Evolutionary conservation across 768 basidiomycete genomes (phyloP).

Genomic region (Leccinum rimulosum): DNA sequence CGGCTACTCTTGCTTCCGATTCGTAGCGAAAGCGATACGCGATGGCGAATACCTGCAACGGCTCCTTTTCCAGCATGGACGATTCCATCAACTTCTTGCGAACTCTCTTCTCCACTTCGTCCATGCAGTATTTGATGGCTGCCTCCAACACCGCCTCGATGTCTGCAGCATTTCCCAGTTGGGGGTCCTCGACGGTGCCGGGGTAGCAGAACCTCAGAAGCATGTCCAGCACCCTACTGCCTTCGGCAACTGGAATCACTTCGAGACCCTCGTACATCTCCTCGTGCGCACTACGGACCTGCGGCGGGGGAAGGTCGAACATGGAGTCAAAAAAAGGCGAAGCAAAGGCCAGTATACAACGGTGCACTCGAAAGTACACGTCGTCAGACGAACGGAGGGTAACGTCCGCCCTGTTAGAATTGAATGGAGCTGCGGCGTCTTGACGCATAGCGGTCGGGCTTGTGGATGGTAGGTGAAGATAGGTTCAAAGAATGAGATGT

Average conservation of each 20-base stretch:
- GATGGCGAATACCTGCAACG: conserved; percentile 34
- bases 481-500: background rate
- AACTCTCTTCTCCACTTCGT: conserved; percentile 24
- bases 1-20: conserved; percentile 31
- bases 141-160: conserved; percentile 27
- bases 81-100: conserved; percentile 27
- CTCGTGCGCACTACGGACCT: conserved; percentile 3
- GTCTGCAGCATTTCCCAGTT: conserved; percentile 13
- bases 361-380: conserved; percentile 23
- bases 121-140: conserved; percentile 32
- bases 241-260: conserved; percentile 32
- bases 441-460: conserved; percentile 14
- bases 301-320: conserved; percentile 31
- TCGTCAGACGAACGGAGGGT: conserved; percentile 51
- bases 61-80: conserved; percentile 25
- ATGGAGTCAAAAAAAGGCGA: conserved; percentile 33
- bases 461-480: background rate
- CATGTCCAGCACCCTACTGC: conserved; percentile 24
- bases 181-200: conserved; percentile 23
- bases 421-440: conserved; percentile 39
- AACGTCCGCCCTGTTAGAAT: conserved; percentile 47
- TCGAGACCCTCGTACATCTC: conserved; percentile 18
- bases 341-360: conserved; percentile 26
- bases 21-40: conserved; percentile 32
- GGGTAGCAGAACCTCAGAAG: conserved; percentile 39